Conservation (phyloP, 2,329 filamentous ascomycete genomes). For the Sporothrix humicola region DNA sequence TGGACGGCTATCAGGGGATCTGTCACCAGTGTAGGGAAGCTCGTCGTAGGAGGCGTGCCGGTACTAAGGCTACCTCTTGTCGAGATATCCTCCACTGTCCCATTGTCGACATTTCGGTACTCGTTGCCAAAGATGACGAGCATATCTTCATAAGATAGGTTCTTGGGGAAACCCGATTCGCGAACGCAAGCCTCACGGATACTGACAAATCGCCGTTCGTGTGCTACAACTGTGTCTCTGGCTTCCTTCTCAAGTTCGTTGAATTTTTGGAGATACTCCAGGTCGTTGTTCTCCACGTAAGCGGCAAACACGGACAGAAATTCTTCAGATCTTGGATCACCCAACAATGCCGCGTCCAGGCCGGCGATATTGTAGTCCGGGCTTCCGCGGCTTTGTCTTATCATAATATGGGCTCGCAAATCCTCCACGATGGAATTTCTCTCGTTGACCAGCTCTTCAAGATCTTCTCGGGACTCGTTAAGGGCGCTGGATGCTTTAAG, state of each 20-base stretch:
- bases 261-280: slow-evolving; percentile 54
- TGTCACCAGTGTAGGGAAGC: slow-evolving; percentile 51
- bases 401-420: slow-evolving; percentile 39
- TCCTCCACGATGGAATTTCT: slow-evolving; percentile 50
- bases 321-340: slow-evolving; percentile 38
- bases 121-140: slow-evolving; percentile 48
- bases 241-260: slow-evolving; percentile 35
- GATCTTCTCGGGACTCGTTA: slow-evolving; percentile 55
- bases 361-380: slow-evolving; percentile 48
- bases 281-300: slow-evolving; percentile 47
- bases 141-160: slow-evolving; percentile 49
- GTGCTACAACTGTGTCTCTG: background rate
- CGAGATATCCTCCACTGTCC: background rate
- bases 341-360: slow-evolving; percentile 42
- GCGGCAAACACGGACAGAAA: slow-evolving; percentile 38
- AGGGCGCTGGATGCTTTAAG: slow-evolving; percentile 53
- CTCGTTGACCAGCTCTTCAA: slow-evolving; percentile 51
- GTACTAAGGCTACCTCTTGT: background rate
- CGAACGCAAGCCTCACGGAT: slow-evolving; percentile 51
- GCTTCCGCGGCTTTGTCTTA: slow-evolving; percentile 33
- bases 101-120: background rate
- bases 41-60: background rate
- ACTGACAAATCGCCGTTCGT: background rate
- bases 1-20: slow-evolving; percentile 55
- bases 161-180: slow-evolving; percentile 51